Base-by-base conservation (phyloP, 2,329 filamentous ascomycete species). In the Penicillium expansum region DNA sequence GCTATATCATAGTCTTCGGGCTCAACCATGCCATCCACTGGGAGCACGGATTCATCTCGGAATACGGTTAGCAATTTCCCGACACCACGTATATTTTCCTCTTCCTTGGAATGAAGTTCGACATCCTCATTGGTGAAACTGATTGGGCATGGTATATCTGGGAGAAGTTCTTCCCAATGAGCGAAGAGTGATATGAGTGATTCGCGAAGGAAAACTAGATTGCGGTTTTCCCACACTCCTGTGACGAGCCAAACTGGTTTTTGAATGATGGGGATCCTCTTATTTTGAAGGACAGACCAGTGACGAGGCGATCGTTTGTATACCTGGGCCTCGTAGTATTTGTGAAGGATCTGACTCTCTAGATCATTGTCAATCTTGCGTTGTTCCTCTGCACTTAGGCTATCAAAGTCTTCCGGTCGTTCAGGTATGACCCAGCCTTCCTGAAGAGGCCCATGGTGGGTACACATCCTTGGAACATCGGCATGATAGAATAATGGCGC, bases 321-420 rank as follows among this genome's bases (percentile, higher is more conserved):
- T 0, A 72, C 67, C 54, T 67, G 67, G 16, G 68, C 65, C 49
- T 73, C 66, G 54, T 73, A 73, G 60, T 68, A 74, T 63, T 74
- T 74, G 39, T 73, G 70, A 0, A 71, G 54, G 0, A 50, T 71
- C 53, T 74, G 66, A 30, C 63, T 73, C 48, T 74, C 68, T n/a
- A 73, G 33, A 56, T 71, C 57, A 11, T 56, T 37, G 18, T 73
- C 65, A 10, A 72, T 56, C 29, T 45, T 44, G 32, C 59, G 67
- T 37, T 72, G 58, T 45, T 73, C 65, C 3, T 66, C 48, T 49
- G 63, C 30, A 30, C 53, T 65, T 1, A 73, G 52, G 14, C 1
- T 60, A 0, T 71, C 66, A 30, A 68, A 72, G 27, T 67, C 58
- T 11, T 67, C 65, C 0, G 71, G 71, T 45, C 68, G 48, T 54